Base-by-base conservation (phyloP, 257 asterid species). In the Plantago major region DNA sequence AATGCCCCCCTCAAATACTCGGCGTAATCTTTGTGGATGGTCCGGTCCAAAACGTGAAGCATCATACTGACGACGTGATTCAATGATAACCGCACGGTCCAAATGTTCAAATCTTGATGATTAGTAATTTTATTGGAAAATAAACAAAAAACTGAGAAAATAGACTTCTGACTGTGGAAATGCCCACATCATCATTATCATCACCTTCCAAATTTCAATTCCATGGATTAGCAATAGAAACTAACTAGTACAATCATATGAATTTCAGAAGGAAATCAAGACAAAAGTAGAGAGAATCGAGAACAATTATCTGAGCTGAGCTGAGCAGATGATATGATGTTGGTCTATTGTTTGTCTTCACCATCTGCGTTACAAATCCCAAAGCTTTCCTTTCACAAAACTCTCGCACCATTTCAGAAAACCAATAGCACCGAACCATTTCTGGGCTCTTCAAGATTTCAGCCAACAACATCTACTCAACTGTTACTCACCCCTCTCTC, bases 311-410 rank as follows among this genome's bases (percentile, higher is more conserved):
- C 46, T 69, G 9, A 30, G 3, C 37, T 33, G 6, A 33, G 3
- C 7, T 22, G 40, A 33, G 40, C 40, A 33, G 6, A 33, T 33
- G 40, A 11, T 49, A 66, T 62, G 72, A 71, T 69, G 79, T 50
- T 72, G 67, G 30, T 73, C 62, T 74, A 58, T 58, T 74, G 79
- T 42, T 61, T 60, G 18, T 67, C 76, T 17, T 70, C 88, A 46
- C 60, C 78, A 65, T 68, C 84, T 50, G 55, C 63, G 53, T 46
- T 76, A 3, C 60, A 60, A 58, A 42, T 63, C 44, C 72, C 79
- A 16, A 78, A 74, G 53, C 28, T 54, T 53, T 28, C 62, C 8
- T 49, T 49, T 67, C 66, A 14, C 16, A 13, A 17, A 28, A 65
- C 67, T 22, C 53, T 67, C 28, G 17, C 42, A 18, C 70, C 63